Evolutionary conservation across 1,139 yeast genomes (phyloP), one percentile per base, ranked within the genome.

Genomic region (Geotrichum carabidarum): DNA sequence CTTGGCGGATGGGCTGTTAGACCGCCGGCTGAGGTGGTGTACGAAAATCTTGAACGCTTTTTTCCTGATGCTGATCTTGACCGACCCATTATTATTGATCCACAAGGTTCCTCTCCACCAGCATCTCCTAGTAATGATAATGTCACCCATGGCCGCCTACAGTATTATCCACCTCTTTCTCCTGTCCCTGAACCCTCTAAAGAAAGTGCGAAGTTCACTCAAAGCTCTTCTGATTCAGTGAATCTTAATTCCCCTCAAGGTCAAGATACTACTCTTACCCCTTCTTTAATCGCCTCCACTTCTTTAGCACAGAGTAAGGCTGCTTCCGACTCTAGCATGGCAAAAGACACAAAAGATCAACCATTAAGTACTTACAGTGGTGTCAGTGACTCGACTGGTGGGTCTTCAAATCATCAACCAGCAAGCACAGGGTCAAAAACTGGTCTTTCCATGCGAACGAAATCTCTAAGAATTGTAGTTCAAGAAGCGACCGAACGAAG

Each of bases 1-100:
- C 45, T 48, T 18, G 56, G 56, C 8, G 58, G 58, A 1, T 69
- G 68, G 82, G 81, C 84, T 9, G 84, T 93, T 6, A 81, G 99
- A 66, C 99, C 99, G 1, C 91, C 99, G 0, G 86, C 96, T 0
- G 98, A 93, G 65, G 95, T 87, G 50, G 85, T 94, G 40, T 93
- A 90, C 66, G 89, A 90, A 57, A 90, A 94, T 65, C 78, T 94
- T 62, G 99, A 93, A 64, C 80, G 81, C 64, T 94, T 88, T 68
- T 94, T 94, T 75, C 99, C 99, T 0, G 79, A 87, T 62, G 84
- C 98, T 0, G 93, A 93, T 70, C 78, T 94, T 58, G 99, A 94
- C 67, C 86, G 86, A 64, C 96, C 98, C 1, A 89, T 93, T 41
- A 80, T 91, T 38, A 93, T 88, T 65, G 91, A 87, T 49, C 71